phyloP scores from a whole-genome alignment of 1,139 yeast genomes.

The Lodderomyces jiufengensis region DNA sequence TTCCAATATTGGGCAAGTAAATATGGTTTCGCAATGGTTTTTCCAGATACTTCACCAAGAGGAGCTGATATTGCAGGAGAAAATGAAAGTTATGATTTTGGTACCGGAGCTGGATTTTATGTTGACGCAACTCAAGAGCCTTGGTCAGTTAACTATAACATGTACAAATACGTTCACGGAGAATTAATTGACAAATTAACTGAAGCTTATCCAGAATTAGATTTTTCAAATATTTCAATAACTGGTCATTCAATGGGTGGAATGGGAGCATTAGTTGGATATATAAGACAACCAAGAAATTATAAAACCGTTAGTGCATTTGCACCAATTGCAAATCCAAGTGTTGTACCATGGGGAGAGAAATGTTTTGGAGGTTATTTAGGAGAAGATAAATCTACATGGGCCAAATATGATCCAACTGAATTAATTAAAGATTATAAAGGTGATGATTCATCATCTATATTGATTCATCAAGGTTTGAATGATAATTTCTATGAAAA shows the following conservation, averaged over 20 bases:
- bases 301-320: slow-evolving; percentile 87
- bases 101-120: slow-evolving; percentile 94
- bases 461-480: slow-evolving; percentile 81
- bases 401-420: slow-evolving; percentile 82
- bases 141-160: slow-evolving; percentile 69
- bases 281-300: slow-evolving; percentile 65
- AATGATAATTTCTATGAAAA: slow-evolving; percentile 68
- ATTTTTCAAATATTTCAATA: slow-evolving; percentile 60
- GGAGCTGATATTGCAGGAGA: slow-evolving; percentile 84
- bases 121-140: slow-evolving; percentile 76
- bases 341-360: slow-evolving; percentile 73
- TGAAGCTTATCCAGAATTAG: slow-evolving; percentile 47
- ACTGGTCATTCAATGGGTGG: slow-evolving; percentile 99
- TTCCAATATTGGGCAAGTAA: slow-evolving; percentile 78
- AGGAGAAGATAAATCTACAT: slow-evolving; percentile 53
- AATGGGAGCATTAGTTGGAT: slow-evolving; percentile 83
- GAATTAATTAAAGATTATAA: slow-evolving; percentile 56
- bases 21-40: slow-evolving; percentile 81
- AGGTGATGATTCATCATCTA: slow-evolving; percentile 50
- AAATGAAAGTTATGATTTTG: slow-evolving; percentile 84
- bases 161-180: slow-evolving; percentile 78
- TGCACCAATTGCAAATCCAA: slow-evolving; percentile 85
- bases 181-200: slow-evolving; percentile 61
- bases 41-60: slow-evolving; percentile 96
- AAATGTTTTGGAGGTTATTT: slow-evolving; percentile 80